Evolutionary conservation across 1,139 yeast species (phyloP).

Genomic region (Kodamaea alishanica): DNA sequence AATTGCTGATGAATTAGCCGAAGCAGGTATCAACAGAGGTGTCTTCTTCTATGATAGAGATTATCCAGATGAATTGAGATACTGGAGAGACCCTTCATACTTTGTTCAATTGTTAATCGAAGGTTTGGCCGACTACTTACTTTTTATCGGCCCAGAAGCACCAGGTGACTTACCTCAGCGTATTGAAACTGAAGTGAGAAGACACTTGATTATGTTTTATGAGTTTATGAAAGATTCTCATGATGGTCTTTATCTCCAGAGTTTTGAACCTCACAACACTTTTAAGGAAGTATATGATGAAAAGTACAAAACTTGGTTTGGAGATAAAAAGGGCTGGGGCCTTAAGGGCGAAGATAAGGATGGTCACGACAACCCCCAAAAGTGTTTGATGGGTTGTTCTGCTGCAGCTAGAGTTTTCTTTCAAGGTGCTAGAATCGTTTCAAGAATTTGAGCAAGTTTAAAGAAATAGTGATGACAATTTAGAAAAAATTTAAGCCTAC

Average conservation of each 20-base stretch:
- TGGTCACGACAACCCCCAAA: constrained; percentile 40
- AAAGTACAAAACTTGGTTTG: constrained; percentile 49
- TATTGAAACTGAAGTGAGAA: constrained; percentile 41
- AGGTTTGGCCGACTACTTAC: constrained; percentile 64
- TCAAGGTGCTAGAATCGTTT: constrained; percentile 59
- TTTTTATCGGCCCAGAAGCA: constrained; percentile 46
- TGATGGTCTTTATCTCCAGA: constrained; percentile 60
- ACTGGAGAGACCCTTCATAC: constrained; percentile 64
- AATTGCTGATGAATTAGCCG: constrained; percentile 57
- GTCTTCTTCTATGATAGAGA: constrained; percentile 64
- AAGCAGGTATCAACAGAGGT: constrained; percentile 54
- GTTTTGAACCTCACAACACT: constrained; percentile 58
- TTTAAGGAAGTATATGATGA: constrained; percentile 47
- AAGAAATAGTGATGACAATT: not conserved
- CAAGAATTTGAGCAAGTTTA: constrained; percentile 25
- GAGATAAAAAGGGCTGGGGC: constrained; percentile 51
- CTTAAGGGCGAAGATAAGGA: constrained; percentile 46
- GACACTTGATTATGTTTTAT: constrained; percentile 53
- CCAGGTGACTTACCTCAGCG: constrained; percentile 34
- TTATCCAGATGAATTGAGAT: constrained; percentile 52
- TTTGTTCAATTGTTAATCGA: constrained; percentile 64
- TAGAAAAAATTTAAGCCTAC: not conserved
- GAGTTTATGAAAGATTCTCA: constrained; percentile 55
- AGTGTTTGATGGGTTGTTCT: constrained; percentile 62
- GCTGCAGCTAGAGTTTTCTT: constrained; percentile 68